Percentiles rank a stretch among this genome's conserved stretches.
Conservation (phyloP, 148 eudicot genomes). For the Rhododendron molle region DNA sequence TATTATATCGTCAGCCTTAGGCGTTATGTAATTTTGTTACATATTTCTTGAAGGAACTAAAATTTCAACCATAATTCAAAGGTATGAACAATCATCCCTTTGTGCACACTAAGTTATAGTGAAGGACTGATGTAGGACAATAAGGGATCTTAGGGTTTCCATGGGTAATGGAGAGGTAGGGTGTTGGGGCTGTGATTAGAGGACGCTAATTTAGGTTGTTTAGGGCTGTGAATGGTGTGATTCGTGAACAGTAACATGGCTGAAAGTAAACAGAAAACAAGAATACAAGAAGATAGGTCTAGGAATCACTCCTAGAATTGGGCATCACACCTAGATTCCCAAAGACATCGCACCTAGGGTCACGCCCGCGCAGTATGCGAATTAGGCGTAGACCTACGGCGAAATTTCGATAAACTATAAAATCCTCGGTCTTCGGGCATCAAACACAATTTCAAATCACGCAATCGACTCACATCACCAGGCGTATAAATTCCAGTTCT, state of each 20-base stretch:
- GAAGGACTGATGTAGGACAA: not conserved
- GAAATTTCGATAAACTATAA: not conserved
- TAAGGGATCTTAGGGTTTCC: not conserved
- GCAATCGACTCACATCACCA: not conserved
- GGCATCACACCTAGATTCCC: too few species aligned
- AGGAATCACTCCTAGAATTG: too few species aligned
- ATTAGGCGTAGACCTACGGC: not conserved
- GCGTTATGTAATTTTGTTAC: not conserved
- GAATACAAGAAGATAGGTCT: not conserved
- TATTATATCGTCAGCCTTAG: not conserved
- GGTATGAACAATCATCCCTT: not conserved
- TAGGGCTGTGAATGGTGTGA: not conserved
- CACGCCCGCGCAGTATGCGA: not conserved
- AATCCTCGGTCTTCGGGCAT: not conserved
- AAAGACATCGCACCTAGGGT: too few species aligned
- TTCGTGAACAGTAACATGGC: not conserved
- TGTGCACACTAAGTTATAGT: not conserved
- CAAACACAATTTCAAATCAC: not conserved
- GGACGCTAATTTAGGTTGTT: not conserved
- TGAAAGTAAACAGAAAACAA: not conserved
- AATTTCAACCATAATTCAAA: not conserved
- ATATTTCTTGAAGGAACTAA: not conserved
- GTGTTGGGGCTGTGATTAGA: not conserved
- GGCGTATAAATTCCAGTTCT: not conserved
- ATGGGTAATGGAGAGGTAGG: not conserved